Base-by-base conservation (phyloP, 345 rosid species). In the Rhodamnia rubescens region DNA sequence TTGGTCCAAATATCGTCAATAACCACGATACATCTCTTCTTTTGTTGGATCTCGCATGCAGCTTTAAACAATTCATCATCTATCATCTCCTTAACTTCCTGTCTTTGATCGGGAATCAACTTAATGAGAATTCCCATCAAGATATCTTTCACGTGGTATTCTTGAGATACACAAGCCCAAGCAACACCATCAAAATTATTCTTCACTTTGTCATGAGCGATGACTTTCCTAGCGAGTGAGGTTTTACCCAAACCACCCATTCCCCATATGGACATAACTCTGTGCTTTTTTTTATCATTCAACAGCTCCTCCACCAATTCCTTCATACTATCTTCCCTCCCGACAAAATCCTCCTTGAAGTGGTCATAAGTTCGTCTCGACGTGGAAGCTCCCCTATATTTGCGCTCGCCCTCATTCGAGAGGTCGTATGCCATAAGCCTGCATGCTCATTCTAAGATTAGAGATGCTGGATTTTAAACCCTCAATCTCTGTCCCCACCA, bases 131-230 rank as follows among this genome's bases (percentile, higher is more conserved):
- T n/a, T n/a, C n/a, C n/a, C n/a, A n/a, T n/a, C n/a, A n/a, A n/a
- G n/a, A n/a, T n/a, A n/a, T n/a, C n/a, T n/a, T n/a, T n/a, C n/a
- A n/a, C n/a, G n/a, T n/a, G n/a, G n/a, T n/a, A n/a, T n/a, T n/a
- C n/a, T 24, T 86, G 89, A 51, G 95, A 92, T 51, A 93, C 80
- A 53, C 83, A 88, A 53, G 86, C 90, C 93, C 90, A 90, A 51
- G 93, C 92, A 11, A 91, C 81, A 2, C 84, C 53, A 36, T 56
- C 57, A 20, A 89, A 93, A 32, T 26, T 85, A 75, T 85, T 69
- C 86, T 83, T 83, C 26, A 91, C 83, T 21, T 49, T 29, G 16
- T 20, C n/a, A 50, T 87, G 88, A 50, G 83, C 83, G 16, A 89
- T 86, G 5, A 93, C 51, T 59, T 86, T 87, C 75, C 85, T 91